phyloP scores from a whole-genome alignment of 768 basidiomycete genomes.

The Myochromella boudieri region DNA sequence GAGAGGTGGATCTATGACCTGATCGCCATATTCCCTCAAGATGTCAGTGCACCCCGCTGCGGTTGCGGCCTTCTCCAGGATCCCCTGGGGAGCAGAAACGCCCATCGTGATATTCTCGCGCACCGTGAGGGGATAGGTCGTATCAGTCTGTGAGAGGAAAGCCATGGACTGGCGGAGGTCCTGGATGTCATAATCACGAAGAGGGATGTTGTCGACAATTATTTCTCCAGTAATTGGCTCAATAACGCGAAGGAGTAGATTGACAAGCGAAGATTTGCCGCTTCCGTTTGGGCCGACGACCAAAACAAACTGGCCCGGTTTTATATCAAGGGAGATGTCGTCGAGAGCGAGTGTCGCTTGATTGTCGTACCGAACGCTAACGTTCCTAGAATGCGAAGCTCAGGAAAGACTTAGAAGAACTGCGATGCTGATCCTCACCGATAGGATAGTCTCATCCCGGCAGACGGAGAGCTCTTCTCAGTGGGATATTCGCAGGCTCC shows the following conservation, averaged over 20 bases:
- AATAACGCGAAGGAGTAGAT: constrained; percentile 36
- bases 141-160: constrained; percentile 40
- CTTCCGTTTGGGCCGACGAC: constrained; percentile 47
- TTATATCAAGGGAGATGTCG: constrained; percentile 36
- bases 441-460: constrained; percentile 25
- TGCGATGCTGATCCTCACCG: constrained; percentile 13
- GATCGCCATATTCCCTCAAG: constrained; percentile 39
- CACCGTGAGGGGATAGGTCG: constrained; percentile 32
- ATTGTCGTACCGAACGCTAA: constrained; percentile 15
- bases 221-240: constrained; percentile 36
- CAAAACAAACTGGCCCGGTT: constrained; percentile 41
- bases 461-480: constrained; percentile 1
- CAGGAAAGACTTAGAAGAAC: neutral
- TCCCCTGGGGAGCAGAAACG: too few relatives aligned
- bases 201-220: constrained; percentile 35
- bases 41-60: constrained; percentile 40
- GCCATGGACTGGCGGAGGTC: constrained; percentile 38
- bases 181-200: constrained; percentile 28
- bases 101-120: constrained; percentile 40
- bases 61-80: constrained; percentile 31
- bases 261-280: constrained; percentile 44
- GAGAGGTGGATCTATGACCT: constrained; percentile 32
- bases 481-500: constrained; percentile 8
- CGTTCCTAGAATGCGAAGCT: constrained; percentile 8
- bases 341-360: constrained; percentile 19